Percentiles rank a stretch among this genome's conserved stretches.
Evolutionary conservation across 352 stramenopile species (phyloP).

Genomic region (Plasmopara viticola): DNA sequence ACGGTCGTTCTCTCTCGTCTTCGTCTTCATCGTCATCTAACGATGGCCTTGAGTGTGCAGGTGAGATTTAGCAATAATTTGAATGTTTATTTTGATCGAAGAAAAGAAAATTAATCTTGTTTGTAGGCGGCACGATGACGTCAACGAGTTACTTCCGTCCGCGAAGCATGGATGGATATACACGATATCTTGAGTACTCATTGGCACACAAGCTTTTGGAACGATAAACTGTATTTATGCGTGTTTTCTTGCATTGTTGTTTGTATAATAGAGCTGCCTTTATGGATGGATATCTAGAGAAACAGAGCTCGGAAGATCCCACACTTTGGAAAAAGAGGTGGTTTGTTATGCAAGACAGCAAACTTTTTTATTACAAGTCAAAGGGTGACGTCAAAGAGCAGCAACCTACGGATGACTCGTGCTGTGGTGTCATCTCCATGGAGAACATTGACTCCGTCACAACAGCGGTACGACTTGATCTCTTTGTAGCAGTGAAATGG

Average conservation of each 20-base stretch:
- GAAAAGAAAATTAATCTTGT: slow-evolving; percentile 3
- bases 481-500: slow-evolving; percentile 7
- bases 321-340: slow-evolving; percentile 71
- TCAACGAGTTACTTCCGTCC: slow-evolving; percentile 63
- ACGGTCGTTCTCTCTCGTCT: slow-evolving; percentile 22
- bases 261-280: slow-evolving; percentile 39
- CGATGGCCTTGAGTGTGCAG: slow-evolving; percentile 17
- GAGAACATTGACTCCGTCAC: slow-evolving; percentile 81
- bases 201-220: background rate
- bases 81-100: background rate
- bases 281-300: slow-evolving; percentile 78
- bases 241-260: background rate
- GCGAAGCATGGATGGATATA: slow-evolving; percentile 52
- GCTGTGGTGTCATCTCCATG: slow-evolving; percentile 71
- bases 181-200: slow-evolving; percentile 56
- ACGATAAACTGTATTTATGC: background rate
- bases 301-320: slow-evolving; percentile 70
- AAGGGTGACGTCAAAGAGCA: slow-evolving; percentile 51
- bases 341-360: slow-evolving; percentile 84
- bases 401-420: slow-evolving; percentile 46
- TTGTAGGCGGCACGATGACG: slow-evolving; percentile 18
- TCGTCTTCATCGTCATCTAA: slow-evolving; percentile 26
- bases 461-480: slow-evolving; percentile 50
- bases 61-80: slow-evolving; percentile 5
- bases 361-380: slow-evolving; percentile 79